Percentiles rank a stretch among this genome's conserved stretches.
These are phyloP conservation scores for Hanseniaspora pseudoguilliermondii DNA, from an alignment of 805 yeast genomes.

Conservation along the genomic window DNA sequence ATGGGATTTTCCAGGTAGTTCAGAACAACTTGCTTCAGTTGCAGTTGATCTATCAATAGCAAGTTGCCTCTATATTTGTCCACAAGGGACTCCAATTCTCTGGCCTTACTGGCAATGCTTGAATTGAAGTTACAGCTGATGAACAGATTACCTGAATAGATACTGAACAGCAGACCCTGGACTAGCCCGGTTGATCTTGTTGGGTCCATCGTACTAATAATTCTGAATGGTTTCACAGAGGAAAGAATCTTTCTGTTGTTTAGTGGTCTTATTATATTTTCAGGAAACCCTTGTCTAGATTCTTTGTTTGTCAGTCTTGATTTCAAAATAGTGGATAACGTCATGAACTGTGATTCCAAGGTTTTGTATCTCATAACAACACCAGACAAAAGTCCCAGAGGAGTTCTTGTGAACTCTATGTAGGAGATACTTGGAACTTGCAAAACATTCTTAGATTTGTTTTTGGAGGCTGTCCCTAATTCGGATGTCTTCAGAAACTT, in stretches of 20 bases:
- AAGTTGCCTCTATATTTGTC: slow-evolving; percentile 60
- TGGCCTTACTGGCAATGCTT: slow-evolving; percentile 58
- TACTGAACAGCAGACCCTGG: slow-evolving; percentile 63
- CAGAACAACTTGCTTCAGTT: slow-evolving; percentile 78
- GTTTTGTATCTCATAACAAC: slow-evolving; percentile 87
- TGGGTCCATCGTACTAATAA: slow-evolving; percentile 53
- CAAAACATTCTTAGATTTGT: slow-evolving; percentile 34
- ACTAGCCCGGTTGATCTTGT: slow-evolving; percentile 78
- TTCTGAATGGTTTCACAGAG: slow-evolving; percentile 37
- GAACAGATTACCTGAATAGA: slow-evolving; percentile 71
- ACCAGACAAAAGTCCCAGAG: slow-evolving; percentile 84
- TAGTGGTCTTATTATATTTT: slow-evolving; percentile 34
- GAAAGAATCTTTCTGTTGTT: slow-evolving; percentile 22
- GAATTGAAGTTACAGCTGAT: slow-evolving; percentile 60
- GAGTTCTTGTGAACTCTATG: slow-evolving; percentile 81
- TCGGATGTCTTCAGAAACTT: slow-evolving; percentile 59
- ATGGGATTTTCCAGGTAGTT: slow-evolving; percentile 87
- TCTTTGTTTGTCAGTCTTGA: slow-evolving; percentile 42
- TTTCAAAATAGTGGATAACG: slow-evolving; percentile 54
- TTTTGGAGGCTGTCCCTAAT: slow-evolving; percentile 57
- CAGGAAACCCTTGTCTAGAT: slow-evolving; percentile 35
- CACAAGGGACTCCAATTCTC: slow-evolving; percentile 71
- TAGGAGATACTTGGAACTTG: slow-evolving; percentile 80
- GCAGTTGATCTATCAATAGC: slow-evolving; percentile 72
- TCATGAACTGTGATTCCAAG: slow-evolving; percentile 74